These are phyloP conservation scores for Peniophora sp. DNA, from an alignment of 1,284 basidiomycete genomes.

Conservation along the genomic window DNA sequence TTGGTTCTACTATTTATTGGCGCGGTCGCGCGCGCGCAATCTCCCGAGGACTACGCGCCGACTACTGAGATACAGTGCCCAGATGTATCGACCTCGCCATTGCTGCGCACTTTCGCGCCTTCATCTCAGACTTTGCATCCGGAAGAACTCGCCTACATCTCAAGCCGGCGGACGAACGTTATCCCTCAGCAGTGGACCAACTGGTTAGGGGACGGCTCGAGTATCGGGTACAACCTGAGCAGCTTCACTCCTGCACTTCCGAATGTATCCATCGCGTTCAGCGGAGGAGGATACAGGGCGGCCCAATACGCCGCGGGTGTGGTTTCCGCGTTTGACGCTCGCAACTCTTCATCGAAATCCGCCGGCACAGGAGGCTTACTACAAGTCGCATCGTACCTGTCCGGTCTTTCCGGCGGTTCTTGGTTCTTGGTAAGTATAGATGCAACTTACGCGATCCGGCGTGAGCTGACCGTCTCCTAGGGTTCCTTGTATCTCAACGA, in stretches of 20 bases:
- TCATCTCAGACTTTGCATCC: conserved; percentile 15
- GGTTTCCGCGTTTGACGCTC: conserved; percentile 39
- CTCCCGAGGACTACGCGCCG: neutral
- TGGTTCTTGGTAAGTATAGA: neutral
- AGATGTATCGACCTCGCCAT: neutral
- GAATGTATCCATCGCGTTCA: conserved; percentile 33
- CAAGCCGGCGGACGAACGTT: conserved; percentile 12
- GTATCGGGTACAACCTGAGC: conserved; percentile 8
- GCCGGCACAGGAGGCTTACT: conserved; percentile 42
- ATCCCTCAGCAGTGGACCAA: conserved; percentile 19
- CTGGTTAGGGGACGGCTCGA: conserved; percentile 25
- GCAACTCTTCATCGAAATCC: conserved; percentile 31
- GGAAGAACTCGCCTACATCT: conserved; percentile 17
- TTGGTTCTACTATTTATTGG: no score
- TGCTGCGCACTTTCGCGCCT: conserved; percentile 1
- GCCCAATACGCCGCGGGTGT: conserved; percentile 43
- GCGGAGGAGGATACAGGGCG: conserved; percentile 41
- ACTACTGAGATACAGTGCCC: neutral
- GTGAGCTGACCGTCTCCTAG: neutral
- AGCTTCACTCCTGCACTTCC: conserved; percentile 20
- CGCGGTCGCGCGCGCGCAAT: conserved; percentile 1
- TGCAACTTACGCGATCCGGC: neutral
- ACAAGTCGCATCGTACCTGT: conserved; percentile 35
- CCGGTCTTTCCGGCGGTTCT: conserved; percentile 29
- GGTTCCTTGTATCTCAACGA: neutral